Evolutionary conservation across 1,284 basidiomycete species (phyloP).

Genomic region (Microbotryum saponariae): DNA sequence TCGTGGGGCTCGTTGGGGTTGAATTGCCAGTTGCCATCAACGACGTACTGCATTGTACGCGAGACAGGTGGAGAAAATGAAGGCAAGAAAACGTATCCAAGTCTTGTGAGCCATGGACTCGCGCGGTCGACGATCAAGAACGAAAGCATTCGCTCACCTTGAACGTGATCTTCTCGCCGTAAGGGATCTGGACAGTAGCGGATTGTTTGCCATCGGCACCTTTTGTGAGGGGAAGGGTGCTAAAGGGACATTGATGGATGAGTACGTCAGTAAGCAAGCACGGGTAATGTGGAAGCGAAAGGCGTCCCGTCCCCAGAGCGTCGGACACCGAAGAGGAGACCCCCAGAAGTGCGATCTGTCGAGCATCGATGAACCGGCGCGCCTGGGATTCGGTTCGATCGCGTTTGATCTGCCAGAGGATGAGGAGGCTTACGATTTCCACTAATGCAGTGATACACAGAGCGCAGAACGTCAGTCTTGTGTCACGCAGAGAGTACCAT

Average conservation of each 20-base stretch:
- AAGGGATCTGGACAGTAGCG: conserved; percentile 22
- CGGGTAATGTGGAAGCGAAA: too few species aligned
- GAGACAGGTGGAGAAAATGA: background rate
- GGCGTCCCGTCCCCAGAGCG: too few species aligned
- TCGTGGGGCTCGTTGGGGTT: conserved; percentile 31
- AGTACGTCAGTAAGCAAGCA: too few species aligned
- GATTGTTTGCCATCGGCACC: conserved; percentile 29
- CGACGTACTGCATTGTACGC: conserved; percentile 26
- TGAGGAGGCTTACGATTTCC: conserved; percentile 16
- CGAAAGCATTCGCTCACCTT: conserved; percentile 24
- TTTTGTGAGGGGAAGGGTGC: conserved; percentile 21
- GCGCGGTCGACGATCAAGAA: too few species aligned
- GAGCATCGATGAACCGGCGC: background rate
- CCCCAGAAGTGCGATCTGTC: background rate
- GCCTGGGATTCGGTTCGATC: too few species aligned
- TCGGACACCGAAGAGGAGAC: background rate
- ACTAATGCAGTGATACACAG: background rate
- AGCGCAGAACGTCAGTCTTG: background rate
- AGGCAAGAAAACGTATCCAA: background rate
- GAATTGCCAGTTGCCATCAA: conserved; percentile 33
- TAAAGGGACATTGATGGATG: background rate
- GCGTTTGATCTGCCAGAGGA: background rate
- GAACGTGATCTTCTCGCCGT: conserved; percentile 32
- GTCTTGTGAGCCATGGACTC: background rate
- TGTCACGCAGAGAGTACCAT: background rate